These are phyloP conservation scores for Bassia scoparia DNA, from an alignment of 148 eudicot species.

Conservation along the genomic window DNA sequence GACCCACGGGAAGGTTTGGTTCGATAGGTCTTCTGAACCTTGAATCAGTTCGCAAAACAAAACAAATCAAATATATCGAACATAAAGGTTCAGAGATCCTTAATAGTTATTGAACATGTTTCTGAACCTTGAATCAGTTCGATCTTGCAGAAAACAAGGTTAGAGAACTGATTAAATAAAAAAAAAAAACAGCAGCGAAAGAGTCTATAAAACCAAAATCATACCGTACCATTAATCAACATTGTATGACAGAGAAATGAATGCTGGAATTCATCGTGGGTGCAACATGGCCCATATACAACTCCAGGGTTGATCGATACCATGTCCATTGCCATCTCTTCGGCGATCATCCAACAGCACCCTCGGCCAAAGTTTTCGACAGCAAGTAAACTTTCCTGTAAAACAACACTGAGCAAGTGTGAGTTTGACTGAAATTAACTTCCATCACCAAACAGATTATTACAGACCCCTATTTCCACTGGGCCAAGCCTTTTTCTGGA, in stretches of 20 bases:
- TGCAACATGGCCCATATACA: slow-evolving; percentile 48
- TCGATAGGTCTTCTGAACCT: not conserved
- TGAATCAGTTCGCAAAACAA: no score
- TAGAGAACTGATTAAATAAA: no score
- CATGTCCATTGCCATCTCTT: slow-evolving; percentile 39
- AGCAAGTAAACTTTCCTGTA: slow-evolving; percentile 33
- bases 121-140: no score
- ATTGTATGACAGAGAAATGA: slow-evolving; percentile 7
- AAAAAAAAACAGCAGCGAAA: no score
- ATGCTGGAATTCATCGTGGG: slow-evolving; percentile 25
- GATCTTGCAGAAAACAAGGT: no score
- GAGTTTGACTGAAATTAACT: not conserved
- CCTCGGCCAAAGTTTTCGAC: slow-evolving; percentile 48
- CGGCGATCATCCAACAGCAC: slow-evolving; percentile 40
- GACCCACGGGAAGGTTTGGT: slow-evolving; percentile 4
- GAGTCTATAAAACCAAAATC: no score
- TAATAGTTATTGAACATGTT: no score
- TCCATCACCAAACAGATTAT: not conserved
- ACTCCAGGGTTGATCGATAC: slow-evolving; percentile 32
- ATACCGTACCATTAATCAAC: slow-evolving; percentile 33
- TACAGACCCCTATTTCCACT: slow-evolving; percentile 19
- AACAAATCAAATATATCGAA: no score
- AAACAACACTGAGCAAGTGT: not conserved
- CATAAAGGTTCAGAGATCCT: no score
- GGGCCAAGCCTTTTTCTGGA: slow-evolving; percentile 11